Conservation (phyloP, 2,329 filamentous ascomycete species). For the Penicillium fuscoglaucum region DNA sequence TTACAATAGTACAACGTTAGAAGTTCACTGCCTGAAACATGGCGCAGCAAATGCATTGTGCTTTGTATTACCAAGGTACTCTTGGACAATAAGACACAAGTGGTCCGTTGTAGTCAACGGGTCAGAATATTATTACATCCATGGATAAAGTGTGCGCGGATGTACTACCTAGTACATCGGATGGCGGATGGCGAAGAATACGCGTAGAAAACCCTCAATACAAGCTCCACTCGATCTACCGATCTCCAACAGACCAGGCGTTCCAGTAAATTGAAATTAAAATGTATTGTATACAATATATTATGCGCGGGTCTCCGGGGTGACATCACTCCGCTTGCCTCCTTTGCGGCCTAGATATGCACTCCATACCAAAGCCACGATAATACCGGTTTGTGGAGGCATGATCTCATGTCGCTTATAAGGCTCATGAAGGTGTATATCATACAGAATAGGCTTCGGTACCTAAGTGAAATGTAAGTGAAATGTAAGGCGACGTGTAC, state of each 20-base stretch:
- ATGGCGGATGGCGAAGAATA: background rate
- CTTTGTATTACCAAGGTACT: background rate
- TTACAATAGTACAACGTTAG: too few species aligned
- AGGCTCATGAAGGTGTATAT: background rate
- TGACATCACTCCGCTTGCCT: conserved; percentile 7
- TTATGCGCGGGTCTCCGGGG: background rate
- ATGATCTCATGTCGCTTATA: background rate
- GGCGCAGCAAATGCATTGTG: conserved; percentile 1
- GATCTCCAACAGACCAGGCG: background rate
- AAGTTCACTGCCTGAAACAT: background rate
- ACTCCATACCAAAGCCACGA: background rate
- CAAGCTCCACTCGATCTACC: background rate
- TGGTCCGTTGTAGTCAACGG: background rate
- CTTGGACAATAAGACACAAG: background rate
- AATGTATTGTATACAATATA: background rate
- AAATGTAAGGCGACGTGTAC: conserved; percentile 6
- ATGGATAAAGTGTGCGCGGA: background rate
- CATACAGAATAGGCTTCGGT: background rate
- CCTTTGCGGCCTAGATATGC: background rate
- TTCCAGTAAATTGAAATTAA: background rate
- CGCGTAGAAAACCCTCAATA: background rate
- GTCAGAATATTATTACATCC: background rate
- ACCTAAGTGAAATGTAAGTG: background rate
- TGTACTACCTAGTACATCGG: background rate
- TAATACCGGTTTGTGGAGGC: background rate